Evolutionary conservation across 768 basidiomycete genomes (phyloP), one percentile per base, ranked within the genome.

Genomic region (Cystofilobasidium macerans): DNA sequence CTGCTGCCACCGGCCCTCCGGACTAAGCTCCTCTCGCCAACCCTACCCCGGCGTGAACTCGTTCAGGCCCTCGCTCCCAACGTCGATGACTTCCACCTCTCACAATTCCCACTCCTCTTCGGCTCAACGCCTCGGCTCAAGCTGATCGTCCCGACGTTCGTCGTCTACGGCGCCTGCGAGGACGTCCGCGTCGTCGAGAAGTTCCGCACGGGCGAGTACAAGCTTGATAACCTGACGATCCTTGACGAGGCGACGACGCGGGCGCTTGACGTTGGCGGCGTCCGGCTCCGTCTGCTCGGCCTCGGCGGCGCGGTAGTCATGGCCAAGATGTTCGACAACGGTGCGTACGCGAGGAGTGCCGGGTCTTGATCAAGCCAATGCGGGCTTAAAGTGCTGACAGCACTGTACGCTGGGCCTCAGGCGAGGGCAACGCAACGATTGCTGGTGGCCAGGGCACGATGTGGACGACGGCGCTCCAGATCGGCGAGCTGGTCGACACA

Each of bases 371-470:
- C 11, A 16, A 3, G 18, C n/a, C 22, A 11, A 6, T 33, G 32
- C 33, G 16, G 9, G 45, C 20, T 18, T 8, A 13, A 48, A n/a
- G n/a, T 48, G 45, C 57, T 58, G 32, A 58, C 32, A 8, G 57
- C 20, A 11, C 36, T n/a, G 11, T n/a, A n/a, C 53, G 38, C 8
- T 33, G 36, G 20, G 14, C 53, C 13, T 32, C 26, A 70, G 67
- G 63, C 62, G 70, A 69, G 35, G 66, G 93, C 3, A 84, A 79
- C 53, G 93, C 90, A 14, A 97, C 94, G n/a, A 95, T 99, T 69
- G 94, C 95, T 0, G 95, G 95, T 40, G 95, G 92, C 1, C 87
- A 90, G 72, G 95, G 95, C 35, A 98, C 93, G 24, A 94, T 98
- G 86, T 99, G 95, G 95, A 89, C 90, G 0, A 98, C 94, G 0